Evolutionary conservation across 208 protist species (phyloP), one percentile per base, ranked within the genome.

Genomic region (Trypanosoma caninum): DNA sequence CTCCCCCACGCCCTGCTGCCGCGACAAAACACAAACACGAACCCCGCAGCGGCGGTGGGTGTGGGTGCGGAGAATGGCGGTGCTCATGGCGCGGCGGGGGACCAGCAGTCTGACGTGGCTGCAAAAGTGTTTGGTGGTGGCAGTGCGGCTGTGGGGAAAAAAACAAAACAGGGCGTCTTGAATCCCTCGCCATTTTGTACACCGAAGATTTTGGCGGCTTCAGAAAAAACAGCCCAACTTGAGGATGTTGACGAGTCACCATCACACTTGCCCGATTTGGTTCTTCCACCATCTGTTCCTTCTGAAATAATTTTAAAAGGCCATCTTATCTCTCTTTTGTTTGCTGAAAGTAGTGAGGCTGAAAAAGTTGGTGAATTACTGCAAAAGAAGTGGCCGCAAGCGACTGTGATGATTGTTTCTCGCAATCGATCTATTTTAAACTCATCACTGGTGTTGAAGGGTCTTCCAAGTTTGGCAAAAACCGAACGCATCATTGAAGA

Each of bases 401-500:
- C 78, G 7, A 55, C 69, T 9, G 74, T 82, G 30, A 61, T 56
- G 16, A 56, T 89, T 22, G 78, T 72, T 0, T 66, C 81, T 9
- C 83, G 87, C 47, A 87, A 69, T 53, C 80, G 83, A 51, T 66
- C 65, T 35, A 44, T 75, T 22, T 67, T 88, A 46, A 91, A 90
- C 64, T 59, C 80, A 9, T 89, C 87, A 23, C 76, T 93, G 18
- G 87, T 93, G 33, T 58, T 90, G 28, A 93, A 93, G 48, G 78
- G 81, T n/a, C 66, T 91, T 41, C 87, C 87, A 23, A 84, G 66
- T 54, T 72, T 89, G 38, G 33, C 66, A 35, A 91, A 88, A 72
- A 78, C 76, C 28, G 83, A 90, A 54, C 47, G 60, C 20, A 62
- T 93, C 10, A 58, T 93, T 44, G 72, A 74, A 8, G 83, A 82